These are phyloP conservation scores for Nyssa sinensis DNA, from an alignment of 148 eudicot genomes.

Conservation along the genomic window DNA sequence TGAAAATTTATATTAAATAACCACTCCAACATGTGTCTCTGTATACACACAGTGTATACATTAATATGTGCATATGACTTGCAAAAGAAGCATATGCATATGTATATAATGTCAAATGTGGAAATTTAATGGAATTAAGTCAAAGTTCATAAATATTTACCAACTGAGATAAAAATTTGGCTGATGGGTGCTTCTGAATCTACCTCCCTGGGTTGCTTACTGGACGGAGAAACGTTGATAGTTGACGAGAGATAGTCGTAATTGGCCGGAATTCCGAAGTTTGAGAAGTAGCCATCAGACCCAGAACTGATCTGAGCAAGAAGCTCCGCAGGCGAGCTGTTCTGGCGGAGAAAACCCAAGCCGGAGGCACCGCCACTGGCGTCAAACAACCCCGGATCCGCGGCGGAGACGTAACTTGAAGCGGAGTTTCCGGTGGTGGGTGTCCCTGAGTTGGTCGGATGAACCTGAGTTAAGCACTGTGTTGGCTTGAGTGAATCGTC, in stretches of 20 bases:
- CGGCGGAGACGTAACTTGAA: not conserved
- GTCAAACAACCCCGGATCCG: slow-evolving; percentile 46
- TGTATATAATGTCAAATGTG: too few relatives aligned
- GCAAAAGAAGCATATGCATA: too few relatives aligned
- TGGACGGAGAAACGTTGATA: slow-evolving; percentile 32
- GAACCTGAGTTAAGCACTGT: slow-evolving; percentile 10
- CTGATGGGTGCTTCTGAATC: slow-evolving; percentile 40
- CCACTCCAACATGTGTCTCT: not conserved
- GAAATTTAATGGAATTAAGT: not conserved
- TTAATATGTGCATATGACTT: too few relatives aligned
- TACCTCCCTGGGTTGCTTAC: slow-evolving; percentile 50
- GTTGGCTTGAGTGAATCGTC: slow-evolving; percentile 40
- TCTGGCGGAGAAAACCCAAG: slow-evolving; percentile 58
- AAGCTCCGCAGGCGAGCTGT: slow-evolving; percentile 84
- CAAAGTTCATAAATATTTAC: slow-evolving; percentile 13
- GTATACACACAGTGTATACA: too few relatives aligned
- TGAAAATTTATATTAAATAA: too few relatives aligned
- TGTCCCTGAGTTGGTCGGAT: slow-evolving; percentile 13
- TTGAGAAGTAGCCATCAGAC: slow-evolving; percentile 59
- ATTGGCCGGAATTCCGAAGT: slow-evolving; percentile 40
- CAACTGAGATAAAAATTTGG: slow-evolving; percentile 33
- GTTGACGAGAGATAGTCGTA: slow-evolving; percentile 36
- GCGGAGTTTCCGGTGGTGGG: slow-evolving; percentile 13
- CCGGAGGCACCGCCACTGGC: slow-evolving; percentile 8
- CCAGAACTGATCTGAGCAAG: slow-evolving; percentile 44